Evolutionary conservation across 2,329 filamentous ascomycete genomes (phyloP).

Genomic region (Chalara sp.): DNA sequence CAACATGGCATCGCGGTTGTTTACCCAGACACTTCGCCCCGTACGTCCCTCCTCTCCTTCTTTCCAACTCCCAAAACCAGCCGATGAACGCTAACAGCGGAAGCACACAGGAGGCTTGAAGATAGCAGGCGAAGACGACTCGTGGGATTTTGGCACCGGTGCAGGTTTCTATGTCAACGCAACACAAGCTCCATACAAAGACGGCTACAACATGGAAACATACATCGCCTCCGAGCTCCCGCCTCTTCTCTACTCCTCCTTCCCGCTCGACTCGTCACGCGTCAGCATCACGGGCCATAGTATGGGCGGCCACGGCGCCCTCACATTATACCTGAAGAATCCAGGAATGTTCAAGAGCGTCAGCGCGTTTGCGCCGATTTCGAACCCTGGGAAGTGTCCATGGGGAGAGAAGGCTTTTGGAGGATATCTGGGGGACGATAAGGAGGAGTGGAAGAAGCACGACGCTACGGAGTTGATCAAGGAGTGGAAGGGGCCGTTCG

Average conservation of each 20-base stretch:
- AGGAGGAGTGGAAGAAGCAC: conserved; percentile 76
- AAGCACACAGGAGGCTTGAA: conserved; percentile 56
- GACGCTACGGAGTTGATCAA: conserved; percentile 88
- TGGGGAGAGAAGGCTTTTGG: conserved; percentile 96
- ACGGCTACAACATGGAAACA: conserved; percentile 88
- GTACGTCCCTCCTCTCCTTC: conserved; percentile 37
- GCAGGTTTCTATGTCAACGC: conserved; percentile 96
- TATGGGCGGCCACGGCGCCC: conserved; percentile 94
- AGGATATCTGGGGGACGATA: conserved; percentile 79
- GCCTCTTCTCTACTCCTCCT: conserved; percentile 62
- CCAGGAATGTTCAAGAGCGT: conserved; percentile 85
- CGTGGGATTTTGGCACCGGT: conserved; percentile 85
- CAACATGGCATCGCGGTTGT: conserved; percentile 82
- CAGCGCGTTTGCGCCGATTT: conserved; percentile 84
- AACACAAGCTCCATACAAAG: conserved; percentile 63
- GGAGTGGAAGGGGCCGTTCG: conserved; percentile 62
- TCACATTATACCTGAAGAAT: conserved; percentile 88
- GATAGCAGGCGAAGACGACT: conserved; percentile 77
- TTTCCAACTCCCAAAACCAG: not conserved
- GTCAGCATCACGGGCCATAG: conserved; percentile 89
- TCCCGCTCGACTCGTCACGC: conserved; percentile 61
- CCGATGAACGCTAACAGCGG: not conserved
- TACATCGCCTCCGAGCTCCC: conserved; percentile 92
- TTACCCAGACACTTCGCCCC: conserved; percentile 91
- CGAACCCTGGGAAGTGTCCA: conserved; percentile 76